Base-by-base conservation (phyloP, 108 stramenopile species). In the Nitzschia sp. region DNA sequence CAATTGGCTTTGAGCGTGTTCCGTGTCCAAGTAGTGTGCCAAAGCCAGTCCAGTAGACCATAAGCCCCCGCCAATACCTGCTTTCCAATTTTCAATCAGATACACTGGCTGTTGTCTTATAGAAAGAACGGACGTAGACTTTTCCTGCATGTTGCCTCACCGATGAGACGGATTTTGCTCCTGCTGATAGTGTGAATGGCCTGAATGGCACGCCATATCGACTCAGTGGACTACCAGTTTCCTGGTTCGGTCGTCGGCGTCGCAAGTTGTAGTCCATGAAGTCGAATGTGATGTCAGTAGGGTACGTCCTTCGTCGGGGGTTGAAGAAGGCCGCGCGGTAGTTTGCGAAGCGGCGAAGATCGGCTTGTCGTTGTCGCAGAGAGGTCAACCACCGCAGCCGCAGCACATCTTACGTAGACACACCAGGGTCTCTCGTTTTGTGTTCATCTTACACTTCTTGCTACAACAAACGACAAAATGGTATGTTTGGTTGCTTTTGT, bases 11-110 rank as follows among this genome's bases (percentile, higher is more conserved):
- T 44, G 14, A 38, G 64, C 72, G 57, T 71, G 72, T 42, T 39
- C 19, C 37, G 68, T 58, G 39, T 22, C 64, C 63, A 88, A 78
- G 57, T 90, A 93, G 52, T 75, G 71, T 15, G 86, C 81, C 64
- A 93, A 57, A 3, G 87, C 87, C 38, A 79, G 61, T n/a, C 88
- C 92, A 0, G 92, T 93, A 6, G 76, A 77, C 89, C 92, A 93
- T 15, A 91, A 57, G 7, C 89, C 92, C 5, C 92, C 92, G 6
- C 92, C 92, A 26, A 91, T 86, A 3, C 92, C 89, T 0, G 76
- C 68, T 25, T 78, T 64, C 92, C 92, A 93, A 56, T 90, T 83
- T 65, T 90, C 84, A 6, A 57, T 61, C 43, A 93, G 83, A 63
- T 65, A 79, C 2, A 92, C 64, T 7, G 85, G 89, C 17, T 50